A percentile compares a stretch with the other conserved stretches of the same genome.
These are phyloP conservation scores for Tolypocladium capitatum DNA, from an alignment of 2,329 filamentous ascomycete species.

Conservation along the genomic window DNA sequence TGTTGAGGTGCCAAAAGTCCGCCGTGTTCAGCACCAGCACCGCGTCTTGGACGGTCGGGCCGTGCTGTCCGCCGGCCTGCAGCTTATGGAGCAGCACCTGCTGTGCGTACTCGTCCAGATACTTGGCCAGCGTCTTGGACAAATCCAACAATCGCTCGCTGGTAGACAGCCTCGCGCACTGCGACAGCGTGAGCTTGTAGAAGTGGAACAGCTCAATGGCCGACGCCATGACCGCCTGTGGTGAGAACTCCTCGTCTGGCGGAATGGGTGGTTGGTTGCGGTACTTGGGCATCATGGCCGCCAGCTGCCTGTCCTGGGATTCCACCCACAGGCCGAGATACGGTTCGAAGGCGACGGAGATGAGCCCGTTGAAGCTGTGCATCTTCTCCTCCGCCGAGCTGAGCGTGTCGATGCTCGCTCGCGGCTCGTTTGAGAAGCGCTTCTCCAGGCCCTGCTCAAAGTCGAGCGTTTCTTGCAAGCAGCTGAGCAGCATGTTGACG, in stretches of 20 bases:
- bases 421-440: conserved; percentile 59
- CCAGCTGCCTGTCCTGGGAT: conserved; percentile 81
- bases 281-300: conserved; percentile 75
- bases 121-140: conserved; percentile 75
- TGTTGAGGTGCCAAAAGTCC: conserved; percentile 92
- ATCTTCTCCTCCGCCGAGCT: conserved; percentile 64
- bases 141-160: conserved; percentile 77
- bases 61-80: conserved; percentile 40
- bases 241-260: conserved; percentile 80
- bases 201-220: conserved; percentile 97
- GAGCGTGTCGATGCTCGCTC: conserved; percentile 81
- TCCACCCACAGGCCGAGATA: conserved; percentile 97
- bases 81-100: conserved; percentile 70
- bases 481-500: conserved; percentile 77
- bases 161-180: conserved; percentile 92
- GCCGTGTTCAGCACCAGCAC: conserved; percentile 88
- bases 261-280: conserved; percentile 68
- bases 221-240: conserved; percentile 79
- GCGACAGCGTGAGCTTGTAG: conserved; percentile 81
- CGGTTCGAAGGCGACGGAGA: conserved; percentile 93
- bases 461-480: conserved; percentile 88
- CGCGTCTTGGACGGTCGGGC: conserved; percentile 54
- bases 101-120: conserved; percentile 90
- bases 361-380: conserved; percentile 73
- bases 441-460: conserved; percentile 88